These are phyloP conservation scores for Barnettozyma salicaria DNA, from an alignment of 805 yeast genomes.

Conservation along the genomic window DNA sequence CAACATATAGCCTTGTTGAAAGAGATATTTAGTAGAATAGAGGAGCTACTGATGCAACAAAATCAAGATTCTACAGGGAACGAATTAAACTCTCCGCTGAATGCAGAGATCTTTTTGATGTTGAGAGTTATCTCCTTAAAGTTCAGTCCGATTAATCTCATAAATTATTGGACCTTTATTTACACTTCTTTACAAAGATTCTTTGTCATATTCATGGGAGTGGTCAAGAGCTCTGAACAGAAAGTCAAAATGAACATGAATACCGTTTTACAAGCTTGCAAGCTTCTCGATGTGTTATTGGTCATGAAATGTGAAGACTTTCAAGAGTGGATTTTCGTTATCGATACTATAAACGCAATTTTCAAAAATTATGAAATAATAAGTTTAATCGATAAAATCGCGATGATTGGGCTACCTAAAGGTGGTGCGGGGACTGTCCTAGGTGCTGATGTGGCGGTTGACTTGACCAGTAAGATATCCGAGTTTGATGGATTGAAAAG, in stretches of 20 bases:
- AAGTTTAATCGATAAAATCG: conserved; percentile 24
- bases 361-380: conserved; percentile 31
- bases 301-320: conserved; percentile 71
- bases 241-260: conserved; percentile 34
- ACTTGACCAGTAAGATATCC: conserved; percentile 15
- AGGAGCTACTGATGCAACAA: conserved; percentile 29
- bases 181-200: conserved; percentile 53
- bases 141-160: conserved; percentile 57
- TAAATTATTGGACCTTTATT: conserved; percentile 64
- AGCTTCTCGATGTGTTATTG: conserved; percentile 70
- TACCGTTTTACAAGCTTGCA: conserved; percentile 56
- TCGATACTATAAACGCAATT: conserved; percentile 57
- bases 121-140: conserved; percentile 60
- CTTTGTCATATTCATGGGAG: conserved; percentile 30
- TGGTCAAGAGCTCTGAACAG: conserved; percentile 25
- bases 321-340: conserved; percentile 83
- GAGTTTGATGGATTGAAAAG: conserved; percentile 26
- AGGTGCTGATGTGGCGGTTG: conserved; percentile 14
- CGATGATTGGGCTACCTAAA: conserved; percentile 9
- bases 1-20: conserved; percentile 42
- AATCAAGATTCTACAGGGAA: conserved; percentile 21
- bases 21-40: conserved; percentile 42
- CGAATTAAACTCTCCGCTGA: conserved; percentile 26
- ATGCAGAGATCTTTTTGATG: conserved; percentile 44
- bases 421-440: no score